A percentile compares a stretch with the other conserved stretches of the same genome.
Evolutionary conservation across 148 eudicot genomes (phyloP).

Genomic region (Vaccinium corymbosum): DNA sequence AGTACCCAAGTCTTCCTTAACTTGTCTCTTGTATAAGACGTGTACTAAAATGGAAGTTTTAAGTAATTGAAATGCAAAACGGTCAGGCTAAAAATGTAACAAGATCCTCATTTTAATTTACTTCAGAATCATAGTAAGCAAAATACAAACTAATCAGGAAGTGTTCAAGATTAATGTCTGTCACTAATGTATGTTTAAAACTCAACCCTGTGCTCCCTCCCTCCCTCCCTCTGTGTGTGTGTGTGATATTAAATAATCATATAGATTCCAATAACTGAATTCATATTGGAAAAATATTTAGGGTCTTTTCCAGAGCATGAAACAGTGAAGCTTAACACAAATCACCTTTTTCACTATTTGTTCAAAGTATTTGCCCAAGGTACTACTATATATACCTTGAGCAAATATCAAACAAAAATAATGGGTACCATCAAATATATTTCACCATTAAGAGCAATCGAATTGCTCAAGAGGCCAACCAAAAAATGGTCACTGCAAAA

Average conservation of each 20-base stretch:
- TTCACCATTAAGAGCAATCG: not conserved
- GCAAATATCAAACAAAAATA: not conserved
- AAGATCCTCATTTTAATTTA: not conserved
- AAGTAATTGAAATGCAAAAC: not conserved
- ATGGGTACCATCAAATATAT: not conserved
- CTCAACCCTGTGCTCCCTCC: not conserved
- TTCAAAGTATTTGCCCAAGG: not conserved
- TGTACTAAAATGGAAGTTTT: not conserved
- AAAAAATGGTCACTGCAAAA: not conserved
- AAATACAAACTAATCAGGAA: not conserved
- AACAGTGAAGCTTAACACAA: not conserved
- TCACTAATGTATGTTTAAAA: not conserved
- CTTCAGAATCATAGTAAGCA: conserved; percentile 1
- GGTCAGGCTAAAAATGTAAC: not conserved
- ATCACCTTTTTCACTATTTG: not conserved
- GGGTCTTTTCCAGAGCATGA: not conserved
- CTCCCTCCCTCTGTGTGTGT: too few species aligned
- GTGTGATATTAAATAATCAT: not conserved
- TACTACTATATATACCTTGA: not conserved
- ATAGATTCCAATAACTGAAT: not conserved
- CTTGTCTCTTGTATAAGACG: not conserved
- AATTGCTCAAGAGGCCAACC: conserved; percentile 4
- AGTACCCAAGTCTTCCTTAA: not conserved
- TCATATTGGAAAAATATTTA: not conserved
- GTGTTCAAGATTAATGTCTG: not conserved